Evolutionary conservation across 257 asterid genomes (phyloP).

Genomic region (Fraxinus pennsylvanica): DNA sequence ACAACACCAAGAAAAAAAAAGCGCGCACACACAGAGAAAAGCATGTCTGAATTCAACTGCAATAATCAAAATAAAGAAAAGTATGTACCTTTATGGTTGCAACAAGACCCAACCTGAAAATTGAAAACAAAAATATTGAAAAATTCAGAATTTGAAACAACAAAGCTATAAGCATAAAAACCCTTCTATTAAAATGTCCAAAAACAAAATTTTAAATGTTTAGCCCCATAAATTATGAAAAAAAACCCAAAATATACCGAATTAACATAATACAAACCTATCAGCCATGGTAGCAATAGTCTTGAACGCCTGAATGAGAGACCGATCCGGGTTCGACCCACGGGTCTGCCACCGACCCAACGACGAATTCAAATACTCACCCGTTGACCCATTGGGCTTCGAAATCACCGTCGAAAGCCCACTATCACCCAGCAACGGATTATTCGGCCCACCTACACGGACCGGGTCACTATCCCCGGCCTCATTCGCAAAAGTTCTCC

Average conservation of each 20-base stretch:
- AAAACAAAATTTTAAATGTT: no score
- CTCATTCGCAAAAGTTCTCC: slow-evolving; percentile 62
- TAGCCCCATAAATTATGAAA: not conserved
- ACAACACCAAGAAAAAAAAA: no score
- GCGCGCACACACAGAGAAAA: not conserved
- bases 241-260: not conserved
- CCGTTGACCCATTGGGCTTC: slow-evolving; percentile 47
- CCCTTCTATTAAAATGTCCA: not conserved
- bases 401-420: slow-evolving; percentile 59
- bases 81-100: slow-evolving; percentile 63
- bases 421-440: slow-evolving; percentile 50
- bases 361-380: slow-evolving; percentile 44
- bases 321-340: slow-evolving; percentile 48
- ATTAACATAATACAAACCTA: slow-evolving; percentile 30
- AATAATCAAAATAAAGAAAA: not conserved
- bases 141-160: not conserved
- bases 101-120: slow-evolving; percentile 62
- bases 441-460: slow-evolving; percentile 58
- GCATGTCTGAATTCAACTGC: not conserved
- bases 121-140: not conserved
- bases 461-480: slow-evolving; percentile 56
- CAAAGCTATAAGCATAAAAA: not conserved
- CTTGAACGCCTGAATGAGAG: slow-evolving; percentile 55
- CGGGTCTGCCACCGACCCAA: slow-evolving; percentile 59
- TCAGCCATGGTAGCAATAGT: slow-evolving; percentile 57